Evolutionary conservation across 306 rosid genomes (phyloP), one percentile per base, ranked within the genome.

Genomic region (Ormosia semicastrata): DNA sequence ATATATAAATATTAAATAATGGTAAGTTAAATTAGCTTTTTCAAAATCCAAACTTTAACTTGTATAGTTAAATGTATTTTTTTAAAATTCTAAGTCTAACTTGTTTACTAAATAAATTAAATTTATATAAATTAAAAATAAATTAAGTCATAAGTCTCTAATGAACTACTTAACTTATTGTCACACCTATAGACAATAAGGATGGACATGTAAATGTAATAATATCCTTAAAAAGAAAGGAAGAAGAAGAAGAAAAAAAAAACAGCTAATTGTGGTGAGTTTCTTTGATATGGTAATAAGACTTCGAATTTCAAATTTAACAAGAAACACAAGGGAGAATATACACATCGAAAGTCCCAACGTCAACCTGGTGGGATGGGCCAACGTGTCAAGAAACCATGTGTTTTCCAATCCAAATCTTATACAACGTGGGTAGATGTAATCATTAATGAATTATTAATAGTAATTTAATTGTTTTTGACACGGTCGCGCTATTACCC

Each of bases 351-450:
- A 46, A 44, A 57, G 11, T 36, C 58, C 33, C 63, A 57, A 57
- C 63, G 24, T 46, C 46, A 74, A 59, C 53, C 68, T 58, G 24
- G 77, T 68, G 39, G 39, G 54, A 73, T 73, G 81, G 78, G 46
- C 54, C 67, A 73, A 46, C 29, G 47, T 80, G 74, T 49, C 50
- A 71, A 71, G 81, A 82, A 52, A 66, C 82, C 78, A 75, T 50
- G 62, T 71, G 73, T 83, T 56, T 71, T 64, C 71, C 56, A 83
- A 71, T 77, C 86, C 53, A 62, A 78, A 17, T 41, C 75, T 60
- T 9, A 66, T 33, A 43, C 63, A 83, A 77, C 69, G 58, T 81
- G 71, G 80, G 76, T 76, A 15, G 82, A 81, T 85, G 72, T 71
- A 53, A 11, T 64, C 79, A 80, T 70, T 54, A 71, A 70, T 56